Percentiles rank a stretch among this genome's conserved stretches.
These are phyloP conservation scores for Martensiomyces pterosporus DNA, from an alignment of 192 early-diverging fungal genomes.

Conservation along the genomic window DNA sequence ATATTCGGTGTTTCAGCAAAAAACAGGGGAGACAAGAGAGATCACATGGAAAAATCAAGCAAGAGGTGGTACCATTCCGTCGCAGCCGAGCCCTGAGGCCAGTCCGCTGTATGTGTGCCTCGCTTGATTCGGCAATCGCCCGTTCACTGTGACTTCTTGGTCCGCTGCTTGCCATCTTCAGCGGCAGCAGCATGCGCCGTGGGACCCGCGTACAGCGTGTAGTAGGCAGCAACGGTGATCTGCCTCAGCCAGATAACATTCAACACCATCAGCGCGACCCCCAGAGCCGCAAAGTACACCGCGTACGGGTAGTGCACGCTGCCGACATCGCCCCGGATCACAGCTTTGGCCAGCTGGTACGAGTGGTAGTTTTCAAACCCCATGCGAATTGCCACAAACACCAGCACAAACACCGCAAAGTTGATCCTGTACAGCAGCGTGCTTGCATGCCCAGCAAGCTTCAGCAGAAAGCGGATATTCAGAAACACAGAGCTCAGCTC, in stretches of 20 bases:
- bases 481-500: conserved; percentile 45
- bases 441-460: conserved; percentile 7
- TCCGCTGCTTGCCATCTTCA: too few relatives aligned
- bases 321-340: conserved; percentile 11
- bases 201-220: conserved; percentile 13
- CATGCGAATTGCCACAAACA: conserved; percentile 27
- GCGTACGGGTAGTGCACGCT: conserved; percentile 31
- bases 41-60: too few relatives aligned
- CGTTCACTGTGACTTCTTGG: too few relatives aligned
- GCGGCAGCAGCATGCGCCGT: too few relatives aligned
- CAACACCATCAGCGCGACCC: conserved; percentile 27
- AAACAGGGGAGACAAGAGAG: neutral
- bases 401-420: conserved; percentile 22
- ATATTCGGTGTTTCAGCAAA: neutral
- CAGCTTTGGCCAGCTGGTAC: conserved; percentile 1
- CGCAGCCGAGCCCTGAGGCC: too few relatives aligned
- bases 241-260: conserved; percentile 45
- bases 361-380: conserved; percentile 40
- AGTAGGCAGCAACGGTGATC: conserved; percentile 27
- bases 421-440: conserved; percentile 34
- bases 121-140: too few relatives aligned
- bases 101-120: too few relatives aligned
- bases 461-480: conserved; percentile 35
- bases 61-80: too few relatives aligned
- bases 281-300: conserved; percentile 30